A percentile compares a stretch with the other conserved stretches of the same genome.
Conservation (phyloP, 306 rosid species). For the Prunus dulcis region DNA sequence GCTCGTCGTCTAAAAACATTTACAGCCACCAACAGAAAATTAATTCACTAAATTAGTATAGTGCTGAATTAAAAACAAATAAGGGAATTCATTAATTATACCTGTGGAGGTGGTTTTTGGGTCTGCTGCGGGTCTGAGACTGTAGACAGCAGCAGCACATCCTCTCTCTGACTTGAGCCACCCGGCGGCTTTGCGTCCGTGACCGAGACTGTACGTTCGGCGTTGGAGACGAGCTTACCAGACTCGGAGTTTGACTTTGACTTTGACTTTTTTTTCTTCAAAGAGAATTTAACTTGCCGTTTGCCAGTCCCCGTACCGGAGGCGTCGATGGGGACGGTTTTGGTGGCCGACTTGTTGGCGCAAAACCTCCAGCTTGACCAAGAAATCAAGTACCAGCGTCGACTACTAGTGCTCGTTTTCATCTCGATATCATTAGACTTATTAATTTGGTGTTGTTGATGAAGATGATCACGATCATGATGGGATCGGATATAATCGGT, state of each 20-base stretch:
- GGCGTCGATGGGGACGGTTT: conserved; percentile 57
- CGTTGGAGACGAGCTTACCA: neutral
- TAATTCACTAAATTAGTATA: neutral
- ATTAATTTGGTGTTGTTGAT: too few relatives aligned
- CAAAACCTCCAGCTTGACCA: conserved; percentile 22
- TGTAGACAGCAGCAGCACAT: neutral
- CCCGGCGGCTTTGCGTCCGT: neutral
- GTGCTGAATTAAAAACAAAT: neutral
- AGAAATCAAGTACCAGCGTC: neutral
- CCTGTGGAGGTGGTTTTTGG: conserved; percentile 37
- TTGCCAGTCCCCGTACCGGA: conserved; percentile 21
- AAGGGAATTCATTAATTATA: neutral
- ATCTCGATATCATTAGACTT: neutral
- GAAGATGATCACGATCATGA: neutral
- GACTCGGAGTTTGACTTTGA: conserved; percentile 22
- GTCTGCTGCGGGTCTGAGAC: neutral
- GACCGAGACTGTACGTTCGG: neutral
- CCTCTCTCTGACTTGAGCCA: neutral
- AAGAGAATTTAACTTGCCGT: neutral
- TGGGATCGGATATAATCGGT: neutral
- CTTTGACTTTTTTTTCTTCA: conserved; percentile 21
- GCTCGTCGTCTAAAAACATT: conserved; percentile 6
- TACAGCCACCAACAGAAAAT: too few relatives aligned
- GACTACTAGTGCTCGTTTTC: neutral
- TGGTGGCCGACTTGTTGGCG: conserved; percentile 27